Conservation (phyloP, 805 yeast genomes). For the Starmera pachycereana region DNA sequence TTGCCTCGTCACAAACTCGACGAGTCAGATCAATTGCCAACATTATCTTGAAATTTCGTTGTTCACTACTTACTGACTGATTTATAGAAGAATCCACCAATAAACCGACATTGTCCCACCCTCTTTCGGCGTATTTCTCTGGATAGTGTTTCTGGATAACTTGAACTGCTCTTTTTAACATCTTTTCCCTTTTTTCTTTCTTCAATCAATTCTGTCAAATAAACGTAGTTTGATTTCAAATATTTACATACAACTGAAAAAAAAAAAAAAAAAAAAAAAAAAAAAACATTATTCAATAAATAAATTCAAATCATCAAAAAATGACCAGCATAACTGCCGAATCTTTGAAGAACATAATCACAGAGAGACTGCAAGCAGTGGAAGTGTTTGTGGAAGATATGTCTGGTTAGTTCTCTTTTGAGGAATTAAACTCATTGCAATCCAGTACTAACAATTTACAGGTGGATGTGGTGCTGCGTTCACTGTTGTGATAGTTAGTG, state of each 20-base stretch:
- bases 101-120: conserved; percentile 96
- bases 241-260: neutral
- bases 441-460: neutral
- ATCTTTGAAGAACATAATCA: conserved; percentile 36
- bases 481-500: conserved; percentile 78
- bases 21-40: conserved; percentile 81
- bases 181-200: neutral
- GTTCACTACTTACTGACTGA: conserved; percentile 5
- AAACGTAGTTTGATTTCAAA: neutral
- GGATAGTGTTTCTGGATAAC: conserved; percentile 75
- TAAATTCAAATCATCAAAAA: neutral
- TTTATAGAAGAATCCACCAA: conserved; percentile 56
- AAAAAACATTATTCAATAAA: neutral
- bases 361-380: conserved; percentile 45
- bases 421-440: too few species aligned
- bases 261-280: neutral
- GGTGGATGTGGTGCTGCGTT: conserved; percentile 96
- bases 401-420: conserved; percentile 20
- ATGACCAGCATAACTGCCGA: conserved; percentile 20
- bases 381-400: conserved; percentile 69
- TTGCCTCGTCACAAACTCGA: conserved; percentile 79
- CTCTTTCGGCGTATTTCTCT: conserved; percentile 61
- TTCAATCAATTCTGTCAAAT: neutral
- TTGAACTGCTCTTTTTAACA: conserved; percentile 35
- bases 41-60: conserved; percentile 26